Base-by-base conservation (phyloP, 2,329 filamentous ascomycete species). In the Pestalotiopsis sp. region DNA sequence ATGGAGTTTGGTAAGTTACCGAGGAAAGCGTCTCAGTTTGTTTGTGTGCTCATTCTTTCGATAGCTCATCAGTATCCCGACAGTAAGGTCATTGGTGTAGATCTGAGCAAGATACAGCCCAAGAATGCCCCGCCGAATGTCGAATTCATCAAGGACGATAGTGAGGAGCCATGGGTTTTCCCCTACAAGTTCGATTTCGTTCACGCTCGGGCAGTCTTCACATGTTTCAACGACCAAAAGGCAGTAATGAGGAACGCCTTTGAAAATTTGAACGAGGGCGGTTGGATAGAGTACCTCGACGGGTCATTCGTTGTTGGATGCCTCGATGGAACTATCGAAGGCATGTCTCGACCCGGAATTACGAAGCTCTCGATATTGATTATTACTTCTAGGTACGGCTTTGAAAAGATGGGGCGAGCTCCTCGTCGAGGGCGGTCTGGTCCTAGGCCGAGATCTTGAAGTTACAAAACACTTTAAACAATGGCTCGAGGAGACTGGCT, bases 101-200 rank as follows among this genome's bases (percentile, higher is more conserved):
- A 67, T 35, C 24, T 67, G 13, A 67, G 66, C 66, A 65, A 44
- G 35, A 67, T 67, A 22, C 66, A 67, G 62, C 66, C 62, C 11
- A 30, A 35, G 40, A 64, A 64, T 22, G 44, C 38, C 5, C 62
- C 38, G 4, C 20, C 44, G 22, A 67, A 67, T 39, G 62, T 60
- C 24, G 40, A 52, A 14, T 67, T 67, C 40, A 35, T 65, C 22
- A 67, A 65, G 62, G 66, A 65, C 24, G 66, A 67, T 30, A 40
- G 59, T 11, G 66, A 67, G 44, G 66, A 65, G 30, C 52, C 62
- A 26, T 67, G 66, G 66, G 59, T 65, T 13, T 67, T 59, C 39
- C 40, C 39, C 20, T 20, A 48, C 39, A 59, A 59, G 20, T 63
- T 68, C 56, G 67, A 68, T 58, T 66, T 56, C 44, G 57, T 68